Evolutionary conservation across 345 rosid species (phyloP), one percentile per base, ranked within the genome.

Genomic region (Chamaenerion angustifolium): DNA sequence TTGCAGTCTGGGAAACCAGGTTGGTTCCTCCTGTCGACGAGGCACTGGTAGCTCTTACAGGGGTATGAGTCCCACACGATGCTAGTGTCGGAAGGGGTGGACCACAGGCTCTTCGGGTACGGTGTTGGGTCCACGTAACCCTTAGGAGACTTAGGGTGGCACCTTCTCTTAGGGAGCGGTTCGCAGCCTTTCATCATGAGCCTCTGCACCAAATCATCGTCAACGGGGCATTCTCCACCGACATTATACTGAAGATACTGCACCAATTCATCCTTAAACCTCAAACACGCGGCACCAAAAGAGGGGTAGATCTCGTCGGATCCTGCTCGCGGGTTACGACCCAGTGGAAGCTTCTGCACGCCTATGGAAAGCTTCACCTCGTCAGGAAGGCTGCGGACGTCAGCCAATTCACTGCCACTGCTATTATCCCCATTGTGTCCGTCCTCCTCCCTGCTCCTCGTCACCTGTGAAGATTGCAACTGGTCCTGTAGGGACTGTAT

Each of bases 101-200:
- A 43, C 80, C 80, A 74, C 1, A 74, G 71, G 49, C 69, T 52
- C 4, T 47, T 21, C 1, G 78, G 71, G 12, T 68, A 57, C 9
- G 70, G 65, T 1, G 46, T 41, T 12, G 79, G 81, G 50, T 72
- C 68, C 4, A 43, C 64, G 2, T 70, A 77, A 16, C 66, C 66
- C 1, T 8, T 17, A 1, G 68, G 74, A 15, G 76, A 54, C 41
- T 51, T 68, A 0, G 76, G 69, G 9, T 56, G 75, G 65, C 87
- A 80, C 47, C 79, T 58, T 21, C 77, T 27, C 15, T 66, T 64
- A 12, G 77, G 81, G 43, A 80, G 72, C 4, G 83, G 77, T 51
- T 80, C 80, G 16, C 81, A 72, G 1, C 79, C 83, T 40, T 59
- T 72, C 40, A 76, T 64, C 60, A 74, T 54, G 23, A 80, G 63